These are phyloP conservation scores for Neurospora sp. DNA, from an alignment of 495 filamentous ascomycete genomes.

Conservation along the genomic window DNA sequence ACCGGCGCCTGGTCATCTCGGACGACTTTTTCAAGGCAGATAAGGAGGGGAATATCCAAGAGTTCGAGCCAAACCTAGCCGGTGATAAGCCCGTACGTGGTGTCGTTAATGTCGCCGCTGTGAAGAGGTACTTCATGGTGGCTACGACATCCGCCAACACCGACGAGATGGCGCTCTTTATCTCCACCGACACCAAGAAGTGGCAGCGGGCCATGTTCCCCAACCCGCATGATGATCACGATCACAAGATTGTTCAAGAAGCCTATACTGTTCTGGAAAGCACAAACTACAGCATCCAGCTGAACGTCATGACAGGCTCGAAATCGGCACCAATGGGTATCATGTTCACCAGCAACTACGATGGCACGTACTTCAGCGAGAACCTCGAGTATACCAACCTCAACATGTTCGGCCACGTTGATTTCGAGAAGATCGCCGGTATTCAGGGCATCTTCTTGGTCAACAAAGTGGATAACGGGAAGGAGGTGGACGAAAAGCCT, in stretches of 20 bases:
- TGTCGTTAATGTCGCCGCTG: slow-evolving; percentile 62
- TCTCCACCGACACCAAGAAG: slow-evolving; percentile 64
- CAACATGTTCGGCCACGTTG: slow-evolving; percentile 57
- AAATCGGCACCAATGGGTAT: slow-evolving; percentile 64
- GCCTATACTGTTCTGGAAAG: slow-evolving; percentile 91
- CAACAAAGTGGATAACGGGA: slow-evolving; percentile 79
- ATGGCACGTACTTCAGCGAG: slow-evolving; percentile 86
- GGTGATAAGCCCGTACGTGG: slow-evolving; percentile 61
- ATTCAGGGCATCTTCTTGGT: slow-evolving; percentile 89
- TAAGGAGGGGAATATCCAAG: slow-evolving; percentile 33
- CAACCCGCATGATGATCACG: slow-evolving; percentile 25
- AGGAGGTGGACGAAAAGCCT: slow-evolving; percentile 52
- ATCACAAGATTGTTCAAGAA: slow-evolving; percentile 69
- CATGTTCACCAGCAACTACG: slow-evolving; percentile 87
- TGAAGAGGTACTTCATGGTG: slow-evolving; percentile 77
- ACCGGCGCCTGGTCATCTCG: slow-evolving; percentile 68
- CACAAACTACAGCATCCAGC: slow-evolving; percentile 92
- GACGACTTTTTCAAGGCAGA: slow-evolving; percentile 62
- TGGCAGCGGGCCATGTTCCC: slow-evolving; percentile 93
- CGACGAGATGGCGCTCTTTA: slow-evolving; percentile 77
- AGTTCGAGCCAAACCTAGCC: slow-evolving; percentile 66
- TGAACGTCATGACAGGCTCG: slow-evolving; percentile 72
- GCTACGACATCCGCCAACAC: slow-evolving; percentile 70
- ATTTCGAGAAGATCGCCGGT: slow-evolving; percentile 83
- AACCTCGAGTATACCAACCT: slow-evolving; percentile 90